Evolutionary conservation across 73 alveolate genomes (phyloP).

Genomic region (Diophrys sp.): DNA sequence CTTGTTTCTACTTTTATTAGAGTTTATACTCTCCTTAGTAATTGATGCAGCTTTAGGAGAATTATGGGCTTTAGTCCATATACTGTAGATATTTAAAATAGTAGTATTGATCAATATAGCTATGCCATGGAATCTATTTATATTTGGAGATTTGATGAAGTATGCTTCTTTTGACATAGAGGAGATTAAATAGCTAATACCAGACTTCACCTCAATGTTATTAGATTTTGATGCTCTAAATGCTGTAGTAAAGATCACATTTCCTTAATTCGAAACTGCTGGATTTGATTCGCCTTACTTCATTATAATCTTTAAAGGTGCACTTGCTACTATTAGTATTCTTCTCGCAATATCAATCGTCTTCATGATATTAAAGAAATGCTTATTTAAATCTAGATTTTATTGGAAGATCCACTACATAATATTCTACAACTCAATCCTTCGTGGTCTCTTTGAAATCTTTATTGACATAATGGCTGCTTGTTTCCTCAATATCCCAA

Average conservation of each 20-base stretch:
- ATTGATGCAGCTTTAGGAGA: constrained; percentile 5
- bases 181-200: too few relatives aligned
- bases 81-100: too few relatives aligned
- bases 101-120: too few relatives aligned
- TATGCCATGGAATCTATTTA: too few relatives aligned
- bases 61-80: too few relatives aligned
- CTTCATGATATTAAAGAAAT: too few relatives aligned
- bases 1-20: background rate
- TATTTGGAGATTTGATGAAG: too few relatives aligned
- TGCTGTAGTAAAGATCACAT: too few relatives aligned
- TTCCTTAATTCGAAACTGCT: background rate
- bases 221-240: background rate
- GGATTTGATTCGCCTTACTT: background rate
- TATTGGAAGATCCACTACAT: background rate
- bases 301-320: background rate
- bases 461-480: background rate
- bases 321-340: background rate
- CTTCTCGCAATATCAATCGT: background rate
- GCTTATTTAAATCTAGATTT: background rate
- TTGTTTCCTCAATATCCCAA: background rate
- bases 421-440: background rate
- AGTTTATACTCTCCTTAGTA: background rate
- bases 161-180: too few relatives aligned
- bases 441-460: background rate
- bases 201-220: background rate